Base-by-base conservation (phyloP, 2,329 filamentous ascomycete species). In the Epichloe aotearoae region DNA sequence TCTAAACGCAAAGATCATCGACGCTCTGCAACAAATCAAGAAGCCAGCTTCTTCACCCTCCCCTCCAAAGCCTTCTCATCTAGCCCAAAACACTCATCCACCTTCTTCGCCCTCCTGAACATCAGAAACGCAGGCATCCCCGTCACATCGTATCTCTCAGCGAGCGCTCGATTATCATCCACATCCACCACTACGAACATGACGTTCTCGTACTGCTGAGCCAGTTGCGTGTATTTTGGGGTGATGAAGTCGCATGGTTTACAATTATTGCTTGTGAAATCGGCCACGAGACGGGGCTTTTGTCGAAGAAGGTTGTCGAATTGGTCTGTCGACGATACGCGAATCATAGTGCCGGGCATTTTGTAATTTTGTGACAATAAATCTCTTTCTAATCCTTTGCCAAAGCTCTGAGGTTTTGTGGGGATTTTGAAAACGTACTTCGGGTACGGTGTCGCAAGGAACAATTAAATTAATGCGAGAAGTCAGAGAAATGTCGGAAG, bases 51-150 rank as follows among this genome's bases (percentile, higher is more conserved):
- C 41, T 26, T 36, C 40, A 47, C 47, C 30, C 36, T 36, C 8
- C 26, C 39, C 46, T 48, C 45, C 45, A 51, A 41, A 23, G 23
- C 33, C 19, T 33, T 40, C 46, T 48, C 50, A 44, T 51, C 46
- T 30, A 48, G 14, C 26, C 50, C 50, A 33, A 19, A 30, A 36
- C 50, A 51, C 50, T 88, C 83, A 42, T 70, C 74, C 37, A 82
- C 68, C 74, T 86, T 84, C 67, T 87, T 67, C 57, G 86, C 88
- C 59, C 83, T 69, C 77, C 88, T 86, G 80, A 89, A 95, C 63
- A 94, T 68, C 51, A 86, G 63, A 73, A 97, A 95, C 30, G 88
- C 94, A 51, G 91, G 90, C 89, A 97, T 95, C 65, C 90, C 89
- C 60, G 86, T 82, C 66, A 97, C 79, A 56, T 80, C 80, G 56